Percentiles rank a stretch among this genome's conserved stretches.
Conservation (phyloP, 2,329 filamentous ascomycete genomes). For the Arachnomyces sp. region DNA sequence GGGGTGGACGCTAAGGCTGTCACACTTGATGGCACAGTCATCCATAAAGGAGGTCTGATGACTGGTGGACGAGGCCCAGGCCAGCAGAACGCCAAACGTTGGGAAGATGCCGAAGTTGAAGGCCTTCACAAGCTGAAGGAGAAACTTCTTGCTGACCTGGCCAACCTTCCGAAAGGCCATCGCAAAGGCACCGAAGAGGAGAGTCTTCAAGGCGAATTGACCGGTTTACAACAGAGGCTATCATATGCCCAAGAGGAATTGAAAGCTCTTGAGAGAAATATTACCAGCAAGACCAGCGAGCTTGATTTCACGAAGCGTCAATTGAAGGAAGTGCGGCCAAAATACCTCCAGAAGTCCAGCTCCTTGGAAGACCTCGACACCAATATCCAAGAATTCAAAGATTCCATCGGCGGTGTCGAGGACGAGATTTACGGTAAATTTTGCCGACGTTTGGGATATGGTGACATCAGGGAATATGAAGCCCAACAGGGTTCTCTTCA, state of each 20-base stretch:
- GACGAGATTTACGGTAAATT: constrained; percentile 81
- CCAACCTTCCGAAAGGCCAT: constrained; percentile 69
- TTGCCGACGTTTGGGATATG: constrained; percentile 77
- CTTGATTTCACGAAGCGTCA: constrained; percentile 64
- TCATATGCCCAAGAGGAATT: constrained; percentile 66
- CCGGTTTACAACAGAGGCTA: constrained; percentile 69
- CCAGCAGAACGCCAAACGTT: constrained; percentile 68
- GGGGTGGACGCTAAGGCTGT: constrained; percentile 88
- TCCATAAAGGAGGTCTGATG: constrained; percentile 94
- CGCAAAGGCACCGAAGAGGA: constrained; percentile 72
- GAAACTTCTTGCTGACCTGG: constrained; percentile 68
- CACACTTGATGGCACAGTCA: constrained; percentile 88
- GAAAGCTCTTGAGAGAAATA: constrained; percentile 69
- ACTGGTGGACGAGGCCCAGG: constrained; percentile 81
- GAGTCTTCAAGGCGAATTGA: constrained; percentile 66
- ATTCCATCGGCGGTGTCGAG: constrained; percentile 69
- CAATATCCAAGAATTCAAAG: constrained; percentile 48
- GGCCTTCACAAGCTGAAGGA: constrained; percentile 69
- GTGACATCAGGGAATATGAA: constrained; percentile 86
- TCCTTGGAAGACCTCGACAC: constrained; percentile 57
- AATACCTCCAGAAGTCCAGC: constrained; percentile 62
- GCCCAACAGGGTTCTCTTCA: constrained; percentile 86
- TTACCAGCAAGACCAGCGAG: constrained; percentile 75
- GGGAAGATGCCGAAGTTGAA: constrained; percentile 84
- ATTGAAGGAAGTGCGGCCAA: constrained; percentile 67